Evolutionary conservation across 352 stramenopile genomes (phyloP), one percentile per base, ranked within the genome.

Genomic region (Peronospora belbahrii): DNA sequence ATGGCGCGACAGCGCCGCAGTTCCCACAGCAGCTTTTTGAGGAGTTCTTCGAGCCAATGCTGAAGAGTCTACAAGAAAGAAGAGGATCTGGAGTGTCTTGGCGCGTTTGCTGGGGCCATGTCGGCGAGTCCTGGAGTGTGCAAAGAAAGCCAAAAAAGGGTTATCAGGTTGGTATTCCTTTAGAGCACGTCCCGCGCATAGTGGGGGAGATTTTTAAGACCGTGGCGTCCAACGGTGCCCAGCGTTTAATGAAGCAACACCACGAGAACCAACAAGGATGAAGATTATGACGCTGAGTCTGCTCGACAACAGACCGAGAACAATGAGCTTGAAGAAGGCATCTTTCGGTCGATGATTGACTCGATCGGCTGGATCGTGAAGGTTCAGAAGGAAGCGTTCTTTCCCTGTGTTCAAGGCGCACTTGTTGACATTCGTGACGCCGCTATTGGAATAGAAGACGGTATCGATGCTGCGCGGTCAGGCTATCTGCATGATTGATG

Each of bases 401-500:
- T n/a, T 94, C 52, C 70, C 75, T 0, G 33, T 91, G 17, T 90
- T 91, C 63, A 66, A 88, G 40, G 18, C 65, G 2, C 74, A 89
- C 33, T 34, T 89, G 42, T 45, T 88, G 42, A 42, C 71, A 20
- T 86, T 86, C 33, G 56, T 94, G 33, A 72, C 60, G 28, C 75
- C 77, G 33, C 62, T 90, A 42, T 62, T 94, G 19, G 74, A 87
- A 37, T 58, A 66, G 24, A 63, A 66, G 43, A 65, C 69, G 6
- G 45, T 86, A 14, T 54, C 70, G 42, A 72, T 85, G 52, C 56
- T 94, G 14, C 82, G 82, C 33, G 74, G 74, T 7, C 80, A 91
- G 46, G 75, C 74, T 38, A 90, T 94, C 52, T 94, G 82, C 69
- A 90, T 88, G 68, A 73, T 94, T 34, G 82, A 94, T 53, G 82